Evolutionary conservation across 2,329 filamentous ascomycete genomes (phyloP).

Genomic region (Alternaria viburni): DNA sequence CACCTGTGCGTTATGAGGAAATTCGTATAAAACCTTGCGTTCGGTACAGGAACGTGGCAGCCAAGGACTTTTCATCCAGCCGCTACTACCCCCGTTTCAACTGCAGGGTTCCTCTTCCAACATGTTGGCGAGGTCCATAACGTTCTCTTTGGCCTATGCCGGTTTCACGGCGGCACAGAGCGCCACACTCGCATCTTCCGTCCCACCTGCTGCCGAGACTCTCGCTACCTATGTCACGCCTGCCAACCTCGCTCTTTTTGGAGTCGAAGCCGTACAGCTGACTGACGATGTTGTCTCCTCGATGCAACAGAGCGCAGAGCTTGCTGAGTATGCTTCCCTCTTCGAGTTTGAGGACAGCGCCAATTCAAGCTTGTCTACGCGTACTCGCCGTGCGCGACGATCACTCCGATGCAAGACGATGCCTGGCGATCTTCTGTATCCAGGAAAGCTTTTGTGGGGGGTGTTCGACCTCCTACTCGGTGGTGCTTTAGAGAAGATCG

Average conservation of each 20-base stretch:
- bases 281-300: slow-evolving; percentile 31
- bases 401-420: slow-evolving; percentile 34
- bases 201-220: slow-evolving; percentile 35
- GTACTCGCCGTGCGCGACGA: slow-evolving; percentile 15
- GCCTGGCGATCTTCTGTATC: slow-evolving; percentile 36
- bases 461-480: slow-evolving; percentile 32
- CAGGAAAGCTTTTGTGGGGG: slow-evolving; percentile 24
- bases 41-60: slow-evolving; percentile 7
- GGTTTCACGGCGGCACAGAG: slow-evolving; percentile 24
- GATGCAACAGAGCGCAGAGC: slow-evolving; percentile 21
- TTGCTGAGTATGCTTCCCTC: slow-evolving; percentile 29
- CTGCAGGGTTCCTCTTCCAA: slow-evolving; percentile 2
- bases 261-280: slow-evolving; percentile 29
- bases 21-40: slow-evolving; percentile 8
- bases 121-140: slow-evolving; percentile 25
- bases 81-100: background rate
- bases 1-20: background rate
- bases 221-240: slow-evolving; percentile 23
- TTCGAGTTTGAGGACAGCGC: slow-evolving; percentile 47
- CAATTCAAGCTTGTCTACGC: slow-evolving; percentile 12
- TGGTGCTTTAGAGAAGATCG: slow-evolving; percentile 31
- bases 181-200: slow-evolving; percentile 21
- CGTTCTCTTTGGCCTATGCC: slow-evolving; percentile 19
- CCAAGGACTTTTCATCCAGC: background rate
- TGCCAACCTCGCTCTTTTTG: slow-evolving; percentile 31